Evolutionary conservation across 805 yeast species (phyloP).

Genomic region (Diddensiella transvaalensis): DNA sequence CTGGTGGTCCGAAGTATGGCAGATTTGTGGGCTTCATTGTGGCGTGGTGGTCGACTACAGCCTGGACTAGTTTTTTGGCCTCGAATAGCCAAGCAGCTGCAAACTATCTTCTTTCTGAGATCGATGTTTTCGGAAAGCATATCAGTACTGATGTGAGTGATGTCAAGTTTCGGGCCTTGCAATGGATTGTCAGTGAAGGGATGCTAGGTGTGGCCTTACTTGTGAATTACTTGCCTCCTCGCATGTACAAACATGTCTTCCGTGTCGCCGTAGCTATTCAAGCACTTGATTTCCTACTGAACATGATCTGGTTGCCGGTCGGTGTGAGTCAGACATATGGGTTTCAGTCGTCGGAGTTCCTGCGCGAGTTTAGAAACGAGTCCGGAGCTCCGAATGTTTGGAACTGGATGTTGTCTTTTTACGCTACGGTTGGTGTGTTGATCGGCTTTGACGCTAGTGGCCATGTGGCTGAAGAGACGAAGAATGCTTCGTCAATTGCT

Average conservation of each 20-base stretch:
- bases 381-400: slow-evolving; percentile 23
- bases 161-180: slow-evolving; percentile 24
- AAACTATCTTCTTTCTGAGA: slow-evolving; percentile 21
- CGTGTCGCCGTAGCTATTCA: slow-evolving; percentile 17
- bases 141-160: slow-evolving; percentile 14
- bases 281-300: slow-evolving; percentile 20
- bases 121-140: slow-evolving; percentile 18
- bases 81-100: slow-evolving; percentile 19
- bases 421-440: slow-evolving; percentile 23
- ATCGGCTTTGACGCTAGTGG: slow-evolving; percentile 26
- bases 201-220: slow-evolving; percentile 15
- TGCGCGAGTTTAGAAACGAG: slow-evolving; percentile 16
- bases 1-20: slow-evolving; percentile 23
- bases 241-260: slow-evolving; percentile 19
- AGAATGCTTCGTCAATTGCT: slow-evolving; percentile 21
- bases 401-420: slow-evolving; percentile 24
- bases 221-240: slow-evolving; percentile 24
- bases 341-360: slow-evolving; percentile 21
- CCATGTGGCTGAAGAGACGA: slow-evolving; percentile 28
- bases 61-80: slow-evolving; percentile 26
- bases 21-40: slow-evolving; percentile 24
- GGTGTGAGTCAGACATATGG: slow-evolving; percentile 25
- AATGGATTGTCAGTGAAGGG: slow-evolving; percentile 25
- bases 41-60: slow-evolving; percentile 27
- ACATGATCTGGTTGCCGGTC: slow-evolving; percentile 25